Evolutionary conservation across 1,284 basidiomycete species (phyloP).

Genomic region (Ustilago esculenta): DNA sequence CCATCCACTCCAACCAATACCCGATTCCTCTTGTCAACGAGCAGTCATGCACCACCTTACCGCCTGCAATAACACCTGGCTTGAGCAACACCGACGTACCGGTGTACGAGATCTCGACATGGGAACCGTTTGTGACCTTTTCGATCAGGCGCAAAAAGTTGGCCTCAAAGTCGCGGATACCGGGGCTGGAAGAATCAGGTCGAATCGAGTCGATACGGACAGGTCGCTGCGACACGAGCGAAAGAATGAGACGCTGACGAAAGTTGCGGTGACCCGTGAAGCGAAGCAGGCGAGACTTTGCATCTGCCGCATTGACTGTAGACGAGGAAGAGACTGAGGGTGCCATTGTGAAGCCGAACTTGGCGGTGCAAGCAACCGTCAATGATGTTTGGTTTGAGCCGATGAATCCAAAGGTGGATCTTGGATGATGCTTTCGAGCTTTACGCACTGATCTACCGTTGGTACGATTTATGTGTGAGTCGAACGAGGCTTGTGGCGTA

Average conservation of each 20-base stretch:
- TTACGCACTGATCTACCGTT: no score
- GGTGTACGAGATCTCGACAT: constrained; percentile 96
- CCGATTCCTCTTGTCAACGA: constrained; percentile 86
- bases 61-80: constrained; percentile 90
- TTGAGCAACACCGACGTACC: constrained; percentile 74
- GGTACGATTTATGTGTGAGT: no score
- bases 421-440: no score
- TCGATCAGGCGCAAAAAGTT: constrained; percentile 88
- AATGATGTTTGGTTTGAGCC: no score
- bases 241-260: constrained; percentile 84
- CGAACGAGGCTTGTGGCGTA: no score
- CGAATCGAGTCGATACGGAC: constrained; percentile 90
- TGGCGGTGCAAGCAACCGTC: no score
- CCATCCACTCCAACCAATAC: constrained; percentile 90
- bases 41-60: constrained; percentile 83
- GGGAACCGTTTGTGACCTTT: constrained; percentile 91
- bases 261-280: constrained; percentile 84
- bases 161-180: constrained; percentile 92
- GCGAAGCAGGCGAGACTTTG: constrained; percentile 66
- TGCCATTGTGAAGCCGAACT: constrained; percentile 28
- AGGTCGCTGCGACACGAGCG: constrained; percentile 85
- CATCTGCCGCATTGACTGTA: constrained; percentile 7
- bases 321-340: constrained; percentile 15
- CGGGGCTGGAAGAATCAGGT: constrained; percentile 90
- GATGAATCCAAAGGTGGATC: no score